Percentiles rank a stretch among this genome's conserved stretches.
These are phyloP conservation scores for Mollisiaceae sp. DNA, from an alignment of 2,329 filamentous ascomycete genomes.

Conservation along the genomic window DNA sequence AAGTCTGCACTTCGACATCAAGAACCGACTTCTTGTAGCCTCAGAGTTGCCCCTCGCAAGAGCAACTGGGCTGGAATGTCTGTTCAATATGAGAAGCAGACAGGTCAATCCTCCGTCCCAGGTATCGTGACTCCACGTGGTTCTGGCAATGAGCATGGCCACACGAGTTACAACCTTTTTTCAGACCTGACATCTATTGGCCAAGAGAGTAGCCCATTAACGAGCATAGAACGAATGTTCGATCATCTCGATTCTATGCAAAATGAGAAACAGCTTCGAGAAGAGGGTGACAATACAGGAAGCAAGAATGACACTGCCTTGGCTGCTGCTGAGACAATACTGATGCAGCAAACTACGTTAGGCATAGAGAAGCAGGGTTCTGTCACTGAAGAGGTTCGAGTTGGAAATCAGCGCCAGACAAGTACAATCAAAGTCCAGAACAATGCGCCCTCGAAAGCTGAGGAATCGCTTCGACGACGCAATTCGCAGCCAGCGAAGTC, in stretches of 20 bases:
- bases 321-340: neutral
- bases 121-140: neutral
- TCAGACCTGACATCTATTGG: neutral
- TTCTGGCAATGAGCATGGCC: neutral
- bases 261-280: neutral
- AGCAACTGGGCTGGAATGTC: neutral
- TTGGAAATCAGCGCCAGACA: too few relatives aligned
- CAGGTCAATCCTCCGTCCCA: too few relatives aligned
- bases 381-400: neutral
- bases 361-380: neutral
- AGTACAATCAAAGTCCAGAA: conserved; percentile 1
- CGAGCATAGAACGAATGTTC: neutral
- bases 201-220: neutral
- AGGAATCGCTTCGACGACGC: conserved; percentile 7
- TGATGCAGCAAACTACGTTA: neutral
- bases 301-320: neutral
- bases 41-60: conserved; percentile 5
- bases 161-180: neutral
- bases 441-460: neutral
- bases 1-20: neutral
- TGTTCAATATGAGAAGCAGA: neutral
- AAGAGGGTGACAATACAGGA: neutral
- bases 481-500: conserved; percentile 16
- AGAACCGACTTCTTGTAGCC: neutral
- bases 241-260: neutral